phyloP scores from a whole-genome alignment of 306 rosid genomes.

The Trifolium dubium region DNA sequence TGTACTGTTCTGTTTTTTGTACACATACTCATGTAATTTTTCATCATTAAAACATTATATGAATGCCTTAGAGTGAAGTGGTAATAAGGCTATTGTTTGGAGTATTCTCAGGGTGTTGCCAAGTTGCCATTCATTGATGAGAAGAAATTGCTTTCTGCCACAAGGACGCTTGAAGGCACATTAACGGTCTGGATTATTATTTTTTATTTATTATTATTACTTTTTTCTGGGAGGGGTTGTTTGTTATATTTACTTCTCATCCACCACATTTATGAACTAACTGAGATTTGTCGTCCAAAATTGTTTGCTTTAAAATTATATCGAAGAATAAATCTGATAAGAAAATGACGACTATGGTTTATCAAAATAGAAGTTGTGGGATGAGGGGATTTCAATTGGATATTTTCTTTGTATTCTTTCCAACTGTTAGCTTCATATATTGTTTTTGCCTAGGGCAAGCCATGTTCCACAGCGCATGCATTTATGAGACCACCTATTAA shows the following conservation, averaged over 20 bases:
- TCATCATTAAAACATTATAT: constrained; percentile 2
- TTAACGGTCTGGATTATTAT: constrained; percentile 68
- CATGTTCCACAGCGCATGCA: constrained; percentile 17
- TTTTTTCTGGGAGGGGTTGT: constrained; percentile 8
- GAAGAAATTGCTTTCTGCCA: constrained; percentile 74
- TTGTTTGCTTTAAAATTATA: constrained; percentile 22
- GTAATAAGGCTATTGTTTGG: constrained; percentile 39
- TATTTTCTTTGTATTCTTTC: constrained; percentile 10
- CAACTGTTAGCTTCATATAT: constrained; percentile 6
- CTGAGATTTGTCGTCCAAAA: constrained; percentile 27
- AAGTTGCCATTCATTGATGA: constrained; percentile 97
- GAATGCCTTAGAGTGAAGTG: constrained; percentile 32
- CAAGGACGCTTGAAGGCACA: constrained; percentile 82
- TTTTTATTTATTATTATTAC: background rate
- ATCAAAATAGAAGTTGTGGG: background rate
- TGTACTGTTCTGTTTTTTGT: background rate
- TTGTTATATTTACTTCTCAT: constrained; percentile 3
- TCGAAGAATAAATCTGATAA: constrained; percentile 21
- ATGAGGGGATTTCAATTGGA: constrained; percentile 2
- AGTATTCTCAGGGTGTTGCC: constrained; percentile 75
- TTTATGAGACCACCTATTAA: constrained; percentile 19
- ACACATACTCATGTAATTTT: background rate
- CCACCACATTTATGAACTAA: constrained; percentile 25
- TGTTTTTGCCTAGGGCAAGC: constrained; percentile 9
- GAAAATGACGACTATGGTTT: constrained; percentile 30